These are phyloP conservation scores for Nicotiana tabacum DNA, from an alignment of 257 asterid genomes.

Conservation along the genomic window DNA sequence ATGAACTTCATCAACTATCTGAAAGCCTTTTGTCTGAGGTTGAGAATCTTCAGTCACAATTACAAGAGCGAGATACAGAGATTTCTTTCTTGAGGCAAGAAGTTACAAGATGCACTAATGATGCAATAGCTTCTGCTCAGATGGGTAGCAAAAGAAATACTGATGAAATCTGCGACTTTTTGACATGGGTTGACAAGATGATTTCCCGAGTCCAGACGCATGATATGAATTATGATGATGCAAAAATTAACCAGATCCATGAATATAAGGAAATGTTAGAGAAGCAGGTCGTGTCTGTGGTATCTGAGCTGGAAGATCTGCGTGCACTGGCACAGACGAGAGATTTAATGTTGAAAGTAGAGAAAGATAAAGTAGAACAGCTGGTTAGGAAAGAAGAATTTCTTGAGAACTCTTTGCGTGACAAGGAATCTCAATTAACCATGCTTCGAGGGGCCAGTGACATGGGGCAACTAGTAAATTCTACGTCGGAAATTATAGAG, in stretches of 20 bases:
- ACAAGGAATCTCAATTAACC: slow-evolving; percentile 65
- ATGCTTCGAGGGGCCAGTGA: slow-evolving; percentile 58
- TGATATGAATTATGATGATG: slow-evolving; percentile 38
- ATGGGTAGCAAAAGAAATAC: slow-evolving; percentile 50
- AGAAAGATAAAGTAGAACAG: slow-evolving; percentile 67
- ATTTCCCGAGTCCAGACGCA: slow-evolving; percentile 43
- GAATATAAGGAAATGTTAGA: slow-evolving; percentile 54
- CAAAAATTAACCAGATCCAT: slow-evolving; percentile 28
- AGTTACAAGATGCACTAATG: slow-evolving; percentile 93
- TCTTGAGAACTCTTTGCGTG: slow-evolving; percentile 61
- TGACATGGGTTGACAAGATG: slow-evolving; percentile 63
- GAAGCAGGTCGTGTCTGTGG: slow-evolving; percentile 53
- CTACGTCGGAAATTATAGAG: slow-evolving; percentile 79
- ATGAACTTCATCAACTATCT: slow-evolving; percentile 80
- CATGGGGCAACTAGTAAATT: slow-evolving; percentile 42
- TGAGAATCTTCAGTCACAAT: slow-evolving; percentile 91
- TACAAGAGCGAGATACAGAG: slow-evolving; percentile 86
- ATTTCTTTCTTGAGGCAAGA: slow-evolving; percentile 96
- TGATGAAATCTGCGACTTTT: slow-evolving; percentile 64
- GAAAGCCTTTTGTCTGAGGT: slow-evolving; percentile 86
- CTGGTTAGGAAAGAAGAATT: slow-evolving; percentile 50
- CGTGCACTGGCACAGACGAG: slow-evolving; percentile 49
- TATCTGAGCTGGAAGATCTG: slow-evolving; percentile 81
- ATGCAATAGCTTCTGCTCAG: slow-evolving; percentile 69
- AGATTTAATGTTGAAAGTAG: slow-evolving; percentile 59